Conservation (phyloP, 345 rosid genomes). For the Dovyalis caffra region DNA sequence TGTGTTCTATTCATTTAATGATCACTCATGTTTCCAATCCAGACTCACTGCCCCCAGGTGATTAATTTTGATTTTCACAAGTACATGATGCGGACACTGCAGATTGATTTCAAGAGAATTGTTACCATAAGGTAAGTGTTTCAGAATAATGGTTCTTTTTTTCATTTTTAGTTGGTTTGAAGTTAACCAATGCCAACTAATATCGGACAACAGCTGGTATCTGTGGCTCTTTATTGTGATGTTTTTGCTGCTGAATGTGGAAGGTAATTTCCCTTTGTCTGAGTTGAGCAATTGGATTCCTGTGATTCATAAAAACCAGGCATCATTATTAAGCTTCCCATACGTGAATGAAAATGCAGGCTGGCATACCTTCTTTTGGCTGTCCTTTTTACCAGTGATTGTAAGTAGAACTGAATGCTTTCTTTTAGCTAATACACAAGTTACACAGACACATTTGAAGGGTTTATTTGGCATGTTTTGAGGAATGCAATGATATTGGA, state of each 20-base stretch:
- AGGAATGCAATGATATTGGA: background rate
- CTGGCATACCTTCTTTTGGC: conserved; percentile 85
- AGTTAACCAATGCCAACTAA: conserved; percentile 7
- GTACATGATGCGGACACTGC: conserved; percentile 64
- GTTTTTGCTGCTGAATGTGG: conserved; percentile 69
- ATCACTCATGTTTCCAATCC: background rate
- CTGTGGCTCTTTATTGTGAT: conserved; percentile 85
- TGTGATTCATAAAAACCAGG: background rate
- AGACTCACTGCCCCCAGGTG: conserved; percentile 45
- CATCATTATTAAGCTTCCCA: background rate
- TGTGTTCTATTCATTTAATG: background rate
- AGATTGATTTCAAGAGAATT: conserved; percentile 61
- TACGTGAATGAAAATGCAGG: conserved; percentile 41
- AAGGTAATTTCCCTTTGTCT: conserved; percentile 39
- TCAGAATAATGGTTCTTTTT: background rate
- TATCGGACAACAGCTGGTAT: conserved; percentile 52
- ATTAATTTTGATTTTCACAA: conserved; percentile 55
- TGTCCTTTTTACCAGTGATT: conserved; percentile 71
- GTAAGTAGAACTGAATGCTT: conserved; percentile 56
- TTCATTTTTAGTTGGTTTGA: background rate
- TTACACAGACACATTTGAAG: background rate
- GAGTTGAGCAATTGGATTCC: background rate
- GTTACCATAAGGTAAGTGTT: conserved; percentile 66
- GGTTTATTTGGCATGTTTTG: background rate
- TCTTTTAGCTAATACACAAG: too few species aligned